Evolutionary conservation across 768 basidiomycete species (phyloP).

Genomic region (Dendrothele bispora): DNA sequence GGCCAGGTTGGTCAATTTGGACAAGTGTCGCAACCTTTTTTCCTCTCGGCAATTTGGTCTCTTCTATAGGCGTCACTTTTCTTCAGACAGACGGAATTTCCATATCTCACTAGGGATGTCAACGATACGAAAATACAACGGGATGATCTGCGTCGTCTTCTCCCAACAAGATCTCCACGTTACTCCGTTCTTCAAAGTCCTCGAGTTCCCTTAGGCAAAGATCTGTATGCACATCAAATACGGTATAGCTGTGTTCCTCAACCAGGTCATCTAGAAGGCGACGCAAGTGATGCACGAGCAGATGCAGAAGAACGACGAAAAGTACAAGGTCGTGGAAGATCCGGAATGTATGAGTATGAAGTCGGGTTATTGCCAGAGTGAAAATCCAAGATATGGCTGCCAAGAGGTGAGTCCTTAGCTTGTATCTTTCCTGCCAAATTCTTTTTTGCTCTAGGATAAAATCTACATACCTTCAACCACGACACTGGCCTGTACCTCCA

Average conservation of each 20-base stretch:
- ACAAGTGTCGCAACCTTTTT: slow-evolving; percentile 54
- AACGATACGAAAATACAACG: slow-evolving; percentile 82
- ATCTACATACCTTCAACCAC: slow-evolving; percentile 94
- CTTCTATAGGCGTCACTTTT: background rate
- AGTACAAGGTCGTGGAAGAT: slow-evolving; percentile 85
- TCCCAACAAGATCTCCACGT: slow-evolving; percentile 88
- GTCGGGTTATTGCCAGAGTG: slow-evolving; percentile 92
- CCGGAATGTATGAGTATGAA: slow-evolving; percentile 76
- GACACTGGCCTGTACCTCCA: slow-evolving; percentile 96
- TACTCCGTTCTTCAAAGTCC: slow-evolving; percentile 89
- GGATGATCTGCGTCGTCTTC: slow-evolving; percentile 92
- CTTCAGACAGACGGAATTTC: slow-evolving; percentile 75
- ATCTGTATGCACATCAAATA: slow-evolving; percentile 86
- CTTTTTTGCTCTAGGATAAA: slow-evolving; percentile 67
- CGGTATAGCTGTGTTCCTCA: slow-evolving; percentile 91
- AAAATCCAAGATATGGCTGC: slow-evolving; percentile 98
- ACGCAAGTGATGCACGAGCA: slow-evolving; percentile 90
- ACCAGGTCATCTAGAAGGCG: slow-evolving; percentile 89
- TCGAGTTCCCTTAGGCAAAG: slow-evolving; percentile 84
- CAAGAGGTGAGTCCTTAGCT: slow-evolving; percentile 70
- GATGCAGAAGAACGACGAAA: slow-evolving; percentile 92
- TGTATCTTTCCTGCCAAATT: slow-evolving; percentile 6
- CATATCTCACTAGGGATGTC: slow-evolving; percentile 93
- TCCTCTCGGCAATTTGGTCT: no score
- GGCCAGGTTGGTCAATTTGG: slow-evolving; percentile 83